These are phyloP conservation scores for Plasmodium gaboni DNA, from an alignment of 169 alveolate genomes.

Conservation along the genomic window DNA sequence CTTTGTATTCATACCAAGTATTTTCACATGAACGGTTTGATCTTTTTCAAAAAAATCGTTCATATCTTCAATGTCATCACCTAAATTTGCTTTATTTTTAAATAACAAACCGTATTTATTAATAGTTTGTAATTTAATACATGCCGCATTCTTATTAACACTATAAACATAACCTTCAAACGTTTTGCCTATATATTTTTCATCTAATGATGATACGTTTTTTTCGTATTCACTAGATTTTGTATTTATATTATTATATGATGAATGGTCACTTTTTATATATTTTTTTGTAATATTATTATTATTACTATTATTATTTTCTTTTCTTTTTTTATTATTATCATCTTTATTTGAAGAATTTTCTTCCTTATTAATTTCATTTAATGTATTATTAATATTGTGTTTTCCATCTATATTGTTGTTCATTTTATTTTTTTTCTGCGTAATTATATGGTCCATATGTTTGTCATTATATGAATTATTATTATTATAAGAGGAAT, in stretches of 20 bases:
- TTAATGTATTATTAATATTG: too few species aligned
- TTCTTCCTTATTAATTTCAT: too few species aligned
- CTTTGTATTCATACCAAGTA: constrained; percentile 33
- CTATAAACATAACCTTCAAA: constrained; percentile 42
- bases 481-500: too few species aligned
- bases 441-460: not conserved
- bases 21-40: constrained; percentile 41
- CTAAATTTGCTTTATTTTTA: constrained; percentile 55
- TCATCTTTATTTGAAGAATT: not conserved
- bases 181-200: constrained; percentile 36
- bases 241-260: not conserved
- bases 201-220: not conserved
- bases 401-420: too few species aligned
- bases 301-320: too few species aligned
- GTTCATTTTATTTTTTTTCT: too few species aligned
- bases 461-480: too few species aligned
- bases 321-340: not conserved
- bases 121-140: constrained; percentile 3
- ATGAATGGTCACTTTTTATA: too few species aligned
- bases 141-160: constrained; percentile 20
- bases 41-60: constrained; percentile 23
- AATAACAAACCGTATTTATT: constrained; percentile 38
- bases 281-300: too few species aligned
- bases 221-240: not conserved
- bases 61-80: constrained; percentile 46